Evolutionary conservation across 768 basidiomycete genomes (phyloP).

Genomic region (Termitomyces sp.): DNA sequence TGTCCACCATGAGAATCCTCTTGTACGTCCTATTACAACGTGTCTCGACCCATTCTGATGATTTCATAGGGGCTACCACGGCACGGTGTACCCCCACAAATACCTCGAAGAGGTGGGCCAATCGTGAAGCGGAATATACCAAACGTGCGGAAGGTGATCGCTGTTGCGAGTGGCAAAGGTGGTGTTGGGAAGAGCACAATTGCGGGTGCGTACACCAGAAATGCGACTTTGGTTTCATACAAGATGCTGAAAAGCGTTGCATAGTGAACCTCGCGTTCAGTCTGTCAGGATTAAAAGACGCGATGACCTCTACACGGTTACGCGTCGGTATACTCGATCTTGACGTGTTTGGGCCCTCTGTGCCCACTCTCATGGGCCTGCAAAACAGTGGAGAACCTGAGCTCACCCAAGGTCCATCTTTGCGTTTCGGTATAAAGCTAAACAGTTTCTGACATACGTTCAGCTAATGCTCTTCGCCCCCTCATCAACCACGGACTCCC

Average conservation of each 20-base stretch:
- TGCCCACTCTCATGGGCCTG: slow-evolving; percentile 92
- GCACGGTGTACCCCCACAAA: slow-evolving; percentile 44
- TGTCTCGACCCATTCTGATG: background rate
- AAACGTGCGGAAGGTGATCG: slow-evolving; percentile 77
- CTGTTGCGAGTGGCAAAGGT: slow-evolving; percentile 91
- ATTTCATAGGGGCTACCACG: slow-evolving; percentile 25
- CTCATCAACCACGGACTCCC: slow-evolving; percentile 87
- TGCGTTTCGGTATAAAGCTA: background rate
- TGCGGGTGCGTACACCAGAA: slow-evolving; percentile 53
- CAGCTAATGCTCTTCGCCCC: slow-evolving; percentile 78
- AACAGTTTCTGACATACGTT: background rate
- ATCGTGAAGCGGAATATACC: slow-evolving; percentile 56
- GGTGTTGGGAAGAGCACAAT: slow-evolving; percentile 89
- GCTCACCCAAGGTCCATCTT: slow-evolving; percentile 59
- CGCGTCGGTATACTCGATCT: slow-evolving; percentile 89
- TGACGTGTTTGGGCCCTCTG: slow-evolving; percentile 93
- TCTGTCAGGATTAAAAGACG: slow-evolving; percentile 46
- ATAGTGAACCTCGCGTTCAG: slow-evolving; percentile 84
- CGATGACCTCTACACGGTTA: slow-evolving; percentile 34
- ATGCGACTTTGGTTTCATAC: background rate
- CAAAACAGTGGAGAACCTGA: slow-evolving; percentile 74
- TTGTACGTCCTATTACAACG: slow-evolving; percentile 5
- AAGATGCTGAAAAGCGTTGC: background rate
- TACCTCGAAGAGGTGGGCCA: slow-evolving; percentile 55
- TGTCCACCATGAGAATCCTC: slow-evolving; percentile 17